Base-by-base conservation (phyloP, 768 basidiomycete species). In the Lyophyllum shimeji region DNA sequence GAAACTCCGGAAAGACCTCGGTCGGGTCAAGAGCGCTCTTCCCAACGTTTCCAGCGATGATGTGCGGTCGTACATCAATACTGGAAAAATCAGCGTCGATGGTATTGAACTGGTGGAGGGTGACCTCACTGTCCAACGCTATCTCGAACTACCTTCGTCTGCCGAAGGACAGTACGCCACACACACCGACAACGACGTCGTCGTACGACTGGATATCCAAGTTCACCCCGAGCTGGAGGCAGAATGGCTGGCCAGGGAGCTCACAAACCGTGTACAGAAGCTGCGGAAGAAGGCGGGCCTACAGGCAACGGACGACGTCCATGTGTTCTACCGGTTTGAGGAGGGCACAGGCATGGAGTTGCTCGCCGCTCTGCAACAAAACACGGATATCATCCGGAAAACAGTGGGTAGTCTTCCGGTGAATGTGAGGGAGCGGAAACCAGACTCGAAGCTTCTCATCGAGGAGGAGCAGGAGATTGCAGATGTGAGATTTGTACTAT, bases 201-300 rank as follows among this genome's bases (percentile, higher is more conserved):
- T 97, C 47, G 82, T 98, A 58, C 81, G 96, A 46, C 84, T 99
- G 39, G 97, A 99, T 71, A 84, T 93, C 52, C 85, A 89, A 68
- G 81, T 89, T 45, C 91, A 97, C 64, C 81, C 89, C 0, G 93
- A 98, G 59, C 81, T 98, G 43, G 84, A 87, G 69, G 79, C 84
- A 49, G 91, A 98, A 76, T 95, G 93, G 79, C 78, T 95, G 23
- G 87, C 92, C 45, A 84, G 97, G 44, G 93, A 96, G 71, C 71
- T 98, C 60, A 89, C 90, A 60, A 96, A 95, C 62, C 88, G 95
- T 52, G 87, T 98, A 42, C 97, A 99, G 76, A 93, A 92, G 69
- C 76, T 98, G 57, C 82, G 97, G 63, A 99, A 99, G 77, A 93
- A 95, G 72, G 95, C 94, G 1, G 94, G 95, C 13, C 77, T 98